Evolutionary conservation across 2,329 filamentous ascomycete species (phyloP).

Genomic region (Sarocladium kiliense): DNA sequence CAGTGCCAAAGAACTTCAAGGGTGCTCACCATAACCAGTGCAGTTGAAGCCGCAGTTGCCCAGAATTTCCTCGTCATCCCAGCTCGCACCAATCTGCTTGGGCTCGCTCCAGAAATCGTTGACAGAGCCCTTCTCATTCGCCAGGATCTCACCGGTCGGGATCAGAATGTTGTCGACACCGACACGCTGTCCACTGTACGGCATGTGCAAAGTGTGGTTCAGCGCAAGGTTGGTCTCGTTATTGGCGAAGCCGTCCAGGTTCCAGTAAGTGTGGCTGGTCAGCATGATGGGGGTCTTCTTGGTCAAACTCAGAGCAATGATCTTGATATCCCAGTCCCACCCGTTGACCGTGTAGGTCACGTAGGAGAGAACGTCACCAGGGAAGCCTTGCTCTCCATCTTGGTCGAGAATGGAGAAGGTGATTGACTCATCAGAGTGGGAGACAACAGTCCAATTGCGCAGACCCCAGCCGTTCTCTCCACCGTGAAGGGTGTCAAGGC

Average conservation of each 20-base stretch:
- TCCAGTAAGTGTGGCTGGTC: constrained; percentile 73
- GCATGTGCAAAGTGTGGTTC: constrained; percentile 69
- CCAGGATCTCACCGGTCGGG: constrained; percentile 70
- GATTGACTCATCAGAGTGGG: constrained; percentile 61
- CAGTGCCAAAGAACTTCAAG: too few relatives aligned
- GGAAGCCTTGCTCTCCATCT: constrained; percentile 72
- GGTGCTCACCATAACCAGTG: constrained; percentile 72
- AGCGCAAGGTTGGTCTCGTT: constrained; percentile 59
- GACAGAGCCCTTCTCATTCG: constrained; percentile 61
- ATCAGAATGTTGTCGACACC: constrained; percentile 67
- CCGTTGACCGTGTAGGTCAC: constrained; percentile 67
- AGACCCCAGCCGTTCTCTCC: constrained; percentile 71
- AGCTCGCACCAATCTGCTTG: constrained; percentile 71
- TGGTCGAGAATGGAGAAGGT: constrained; percentile 71
- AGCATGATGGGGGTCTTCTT: constrained; percentile 82
- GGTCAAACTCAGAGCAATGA: constrained; percentile 64
- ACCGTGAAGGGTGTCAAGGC: constrained; percentile 63
- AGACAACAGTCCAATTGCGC: constrained; percentile 71
- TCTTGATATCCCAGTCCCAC: constrained; percentile 66
- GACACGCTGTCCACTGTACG: constrained; percentile 66
- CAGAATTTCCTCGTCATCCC: constrained; percentile 54
- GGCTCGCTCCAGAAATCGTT: constrained; percentile 80
- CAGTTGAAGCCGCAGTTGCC: constrained; percentile 79
- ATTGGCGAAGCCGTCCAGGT: constrained; percentile 74
- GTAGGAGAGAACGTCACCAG: constrained; percentile 69